These are phyloP conservation scores for Fusarium succisae DNA, from an alignment of 2,329 filamentous ascomycete genomes.

Conservation along the genomic window DNA sequence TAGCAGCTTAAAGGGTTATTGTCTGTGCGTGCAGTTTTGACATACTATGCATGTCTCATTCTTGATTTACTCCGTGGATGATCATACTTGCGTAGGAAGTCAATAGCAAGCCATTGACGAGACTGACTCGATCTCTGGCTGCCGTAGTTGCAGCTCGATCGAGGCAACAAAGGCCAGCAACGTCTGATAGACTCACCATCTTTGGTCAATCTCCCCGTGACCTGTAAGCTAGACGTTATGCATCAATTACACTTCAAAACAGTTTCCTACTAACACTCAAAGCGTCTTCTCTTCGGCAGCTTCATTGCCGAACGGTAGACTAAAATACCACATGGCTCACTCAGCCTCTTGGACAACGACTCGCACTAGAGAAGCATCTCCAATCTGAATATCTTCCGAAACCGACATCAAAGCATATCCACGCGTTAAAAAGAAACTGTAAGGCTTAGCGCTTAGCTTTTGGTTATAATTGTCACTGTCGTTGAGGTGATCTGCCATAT, in stretches of 20 bases:
- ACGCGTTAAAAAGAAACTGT: slow-evolving; percentile 2
- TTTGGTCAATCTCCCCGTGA: background rate
- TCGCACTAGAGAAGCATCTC: background rate
- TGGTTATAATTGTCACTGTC: background rate
- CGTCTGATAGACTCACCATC: background rate
- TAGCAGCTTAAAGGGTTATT: background rate
- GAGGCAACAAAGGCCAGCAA: background rate
- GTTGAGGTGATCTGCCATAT: background rate
- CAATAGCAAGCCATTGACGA: background rate
- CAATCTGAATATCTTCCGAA: background rate
- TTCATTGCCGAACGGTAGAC: background rate
- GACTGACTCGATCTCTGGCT: background rate
- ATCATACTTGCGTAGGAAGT: background rate
- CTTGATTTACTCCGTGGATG: background rate
- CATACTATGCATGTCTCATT: no score
- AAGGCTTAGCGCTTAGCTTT: slow-evolving; percentile 22
- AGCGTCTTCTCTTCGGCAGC: background rate
- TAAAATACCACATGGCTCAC: background rate
- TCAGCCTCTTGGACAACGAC: background rate
- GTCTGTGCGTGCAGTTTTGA: background rate
- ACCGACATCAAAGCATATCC: background rate
- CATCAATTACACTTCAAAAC: background rate
- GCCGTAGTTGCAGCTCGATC: background rate
- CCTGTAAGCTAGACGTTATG: background rate
- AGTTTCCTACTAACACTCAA: background rate